A percentile compares a stretch with the other conserved stretches of the same genome.
These are phyloP conservation scores for Pisolithus thermaeus DNA, from an alignment of 1,284 basidiomycete genomes.

Conservation along the genomic window DNA sequence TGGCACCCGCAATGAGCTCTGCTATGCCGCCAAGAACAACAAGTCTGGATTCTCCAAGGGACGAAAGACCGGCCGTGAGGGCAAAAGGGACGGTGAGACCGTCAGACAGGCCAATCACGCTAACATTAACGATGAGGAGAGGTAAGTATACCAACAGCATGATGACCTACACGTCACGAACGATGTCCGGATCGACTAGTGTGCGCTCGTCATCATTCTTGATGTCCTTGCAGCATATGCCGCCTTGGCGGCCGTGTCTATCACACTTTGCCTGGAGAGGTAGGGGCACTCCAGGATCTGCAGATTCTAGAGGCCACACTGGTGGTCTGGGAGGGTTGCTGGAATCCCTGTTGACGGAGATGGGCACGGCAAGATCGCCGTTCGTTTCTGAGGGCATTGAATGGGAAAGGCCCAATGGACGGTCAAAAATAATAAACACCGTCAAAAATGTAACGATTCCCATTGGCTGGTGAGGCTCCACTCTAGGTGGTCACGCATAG, in stretches of 20 bases:
- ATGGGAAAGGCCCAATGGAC: no score
- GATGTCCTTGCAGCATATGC: constrained; percentile 80
- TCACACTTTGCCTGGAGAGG: constrained; percentile 58
- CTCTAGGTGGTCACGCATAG: no score
- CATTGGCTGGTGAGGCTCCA: no score
- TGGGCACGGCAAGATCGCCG: constrained; percentile 10
- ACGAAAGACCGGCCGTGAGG: constrained; percentile 84
- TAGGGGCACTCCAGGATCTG: constrained; percentile 31
- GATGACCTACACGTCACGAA: constrained; percentile 71
- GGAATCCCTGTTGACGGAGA: constrained; percentile 13
- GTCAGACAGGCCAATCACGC: constrained; percentile 92
- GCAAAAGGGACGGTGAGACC: constrained; percentile 94
- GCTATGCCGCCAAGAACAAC: constrained; percentile 91
- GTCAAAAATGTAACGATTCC: no score
- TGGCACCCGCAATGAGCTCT: constrained; percentile 89
- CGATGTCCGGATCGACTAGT: constrained; percentile 78
- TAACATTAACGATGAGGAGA: constrained; percentile 26
- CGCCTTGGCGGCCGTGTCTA: constrained; percentile 46
- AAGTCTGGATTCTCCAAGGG: constrained; percentile 82
- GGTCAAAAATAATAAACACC: no score
- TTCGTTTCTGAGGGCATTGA: constrained; percentile 17
- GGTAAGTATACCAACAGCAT: not conserved
- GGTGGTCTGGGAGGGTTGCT: constrained; percentile 35
- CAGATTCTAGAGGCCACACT: constrained; percentile 55
- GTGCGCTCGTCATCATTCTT: constrained; percentile 70